These are phyloP conservation scores for Austroboletus rostrupii DNA, from an alignment of 1,284 basidiomycete genomes.

Conservation along the genomic window DNA sequence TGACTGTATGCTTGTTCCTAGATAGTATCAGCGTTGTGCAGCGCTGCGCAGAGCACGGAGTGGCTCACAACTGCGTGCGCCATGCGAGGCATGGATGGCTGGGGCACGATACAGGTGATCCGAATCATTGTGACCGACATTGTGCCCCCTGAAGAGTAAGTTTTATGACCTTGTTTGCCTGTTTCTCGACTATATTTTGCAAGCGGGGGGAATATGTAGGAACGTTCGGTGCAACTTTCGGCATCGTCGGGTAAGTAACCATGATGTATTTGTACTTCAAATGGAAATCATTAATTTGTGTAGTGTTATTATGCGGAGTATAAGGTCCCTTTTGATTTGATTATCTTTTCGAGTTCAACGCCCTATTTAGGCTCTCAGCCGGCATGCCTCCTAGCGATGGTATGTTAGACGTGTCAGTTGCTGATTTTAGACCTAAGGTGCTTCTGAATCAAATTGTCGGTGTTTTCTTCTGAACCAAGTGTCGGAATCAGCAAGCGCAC, in stretches of 20 bases:
- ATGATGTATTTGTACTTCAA: neutral
- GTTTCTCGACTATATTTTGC: conserved; percentile 8
- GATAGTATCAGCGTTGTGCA: conserved; percentile 33
- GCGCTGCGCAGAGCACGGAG: too few relatives aligned
- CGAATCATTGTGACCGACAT: conserved; percentile 40
- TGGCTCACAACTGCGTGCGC: conserved; percentile 42
- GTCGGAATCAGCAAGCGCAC: too few relatives aligned
- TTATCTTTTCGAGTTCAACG: neutral
- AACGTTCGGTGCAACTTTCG: conserved; percentile 43
- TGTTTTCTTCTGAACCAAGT: conserved; percentile 25
- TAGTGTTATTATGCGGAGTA: conserved; percentile 42
- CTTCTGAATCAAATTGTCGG: too few relatives aligned
- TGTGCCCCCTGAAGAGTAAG: conserved; percentile 31
- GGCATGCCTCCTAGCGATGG: conserved; percentile 38
- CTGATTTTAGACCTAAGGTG: conserved; percentile 19
- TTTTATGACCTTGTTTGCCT: neutral
- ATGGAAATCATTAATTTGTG: neutral
- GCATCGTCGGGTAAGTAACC: conserved; percentile 36
- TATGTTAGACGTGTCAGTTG: conserved; percentile 25
- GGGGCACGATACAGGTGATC: conserved; percentile 36
- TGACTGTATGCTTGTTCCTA: conserved; percentile 6
- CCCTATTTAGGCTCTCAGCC: conserved; percentile 37
- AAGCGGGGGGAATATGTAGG: conserved; percentile 41
- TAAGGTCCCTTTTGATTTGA: neutral
- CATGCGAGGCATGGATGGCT: conserved; percentile 52